Conservation (phyloP, 1,284 basidiomycete genomes). For the Melanopsichium pennsylvanicum region DNA sequence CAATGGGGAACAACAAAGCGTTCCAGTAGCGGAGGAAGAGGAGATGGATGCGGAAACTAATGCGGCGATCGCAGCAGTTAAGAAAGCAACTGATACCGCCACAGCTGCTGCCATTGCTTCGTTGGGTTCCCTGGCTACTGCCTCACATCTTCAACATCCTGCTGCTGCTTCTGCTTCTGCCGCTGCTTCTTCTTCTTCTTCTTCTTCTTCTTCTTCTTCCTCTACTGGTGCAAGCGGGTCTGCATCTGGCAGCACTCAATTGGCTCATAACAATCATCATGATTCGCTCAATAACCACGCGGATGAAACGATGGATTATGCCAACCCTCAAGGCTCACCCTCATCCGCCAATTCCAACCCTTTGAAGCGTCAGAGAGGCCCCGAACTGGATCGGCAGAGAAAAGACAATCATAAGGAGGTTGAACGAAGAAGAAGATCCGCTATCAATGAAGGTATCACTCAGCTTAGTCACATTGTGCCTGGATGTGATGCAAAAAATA, state of each 20-base stretch:
- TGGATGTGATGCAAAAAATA: constrained; percentile 76
- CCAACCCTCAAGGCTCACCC: constrained; percentile 4
- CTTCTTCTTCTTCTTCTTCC: too few species aligned
- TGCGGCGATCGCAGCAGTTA: constrained; percentile 29
- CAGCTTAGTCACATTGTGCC: constrained; percentile 88
- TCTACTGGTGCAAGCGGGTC: too few species aligned
- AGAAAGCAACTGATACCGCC: constrained; percentile 44
- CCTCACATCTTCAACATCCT: constrained; percentile 21
- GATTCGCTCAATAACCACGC: constrained; percentile 7
- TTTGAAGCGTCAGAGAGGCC: constrained; percentile 43
- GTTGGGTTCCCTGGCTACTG: constrained; percentile 51
- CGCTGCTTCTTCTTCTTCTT: too few species aligned
- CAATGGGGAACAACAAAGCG: neutral
- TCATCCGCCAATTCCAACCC: constrained; percentile 8
- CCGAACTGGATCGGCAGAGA: constrained; percentile 56
- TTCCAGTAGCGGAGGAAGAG: constrained; percentile 6
- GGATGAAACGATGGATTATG: constrained; percentile 17
- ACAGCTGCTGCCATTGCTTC: constrained; percentile 57
- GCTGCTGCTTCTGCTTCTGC: too few species aligned
- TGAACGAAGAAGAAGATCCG: constrained; percentile 87
- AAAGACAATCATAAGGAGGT: constrained; percentile 79
- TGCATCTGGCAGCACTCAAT: too few species aligned
- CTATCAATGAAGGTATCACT: constrained; percentile 95
- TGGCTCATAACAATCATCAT: too few species aligned
- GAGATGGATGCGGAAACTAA: constrained; percentile 9